Conservation (phyloP, 192 early-diverging fungal species). For the Entomortierella lignicola region DNA sequence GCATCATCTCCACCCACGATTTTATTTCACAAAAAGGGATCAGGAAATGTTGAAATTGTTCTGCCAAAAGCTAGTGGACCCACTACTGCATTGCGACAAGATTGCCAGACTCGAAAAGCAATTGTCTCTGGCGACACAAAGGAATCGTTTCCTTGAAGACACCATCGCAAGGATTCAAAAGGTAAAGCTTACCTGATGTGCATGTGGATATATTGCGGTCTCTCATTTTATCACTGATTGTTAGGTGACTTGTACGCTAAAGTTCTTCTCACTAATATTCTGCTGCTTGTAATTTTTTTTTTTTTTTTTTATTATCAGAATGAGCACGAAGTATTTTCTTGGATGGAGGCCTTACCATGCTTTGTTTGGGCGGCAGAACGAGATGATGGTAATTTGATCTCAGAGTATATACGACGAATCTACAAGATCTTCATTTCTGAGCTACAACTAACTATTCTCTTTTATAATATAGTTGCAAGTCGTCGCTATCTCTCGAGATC, state of each 20-base stretch:
- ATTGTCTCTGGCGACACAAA: constrained; percentile 24
- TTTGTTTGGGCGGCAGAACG: constrained; percentile 52
- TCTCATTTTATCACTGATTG: background rate
- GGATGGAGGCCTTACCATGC: constrained; percentile 53
- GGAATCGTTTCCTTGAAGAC: constrained; percentile 39
- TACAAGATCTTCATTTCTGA: no score
- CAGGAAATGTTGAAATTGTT: constrained; percentile 48
- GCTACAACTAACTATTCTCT: no score
- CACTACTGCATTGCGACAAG: constrained; percentile 35
- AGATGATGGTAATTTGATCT: constrained; percentile 20
- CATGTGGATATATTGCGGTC: no score
- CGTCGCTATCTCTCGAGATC: constrained; percentile 47
- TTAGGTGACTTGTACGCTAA: background rate
- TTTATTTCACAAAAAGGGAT: constrained; percentile 51
- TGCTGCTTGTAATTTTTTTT: background rate
- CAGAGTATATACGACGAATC: no score
- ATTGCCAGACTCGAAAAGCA: constrained; percentile 23
- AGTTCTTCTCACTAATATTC: background rate
- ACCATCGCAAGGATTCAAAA: constrained; percentile 46
- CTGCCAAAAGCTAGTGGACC: constrained; percentile 34
- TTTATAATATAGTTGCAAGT: constrained; percentile 16
- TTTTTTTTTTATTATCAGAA: constrained; percentile 17
- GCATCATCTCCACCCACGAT: constrained; percentile 48
- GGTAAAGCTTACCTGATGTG: no score
- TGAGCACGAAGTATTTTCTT: constrained; percentile 51